Base-by-base conservation (phyloP, 2,329 filamentous ascomycete species). In the Fusarium chaquense region DNA sequence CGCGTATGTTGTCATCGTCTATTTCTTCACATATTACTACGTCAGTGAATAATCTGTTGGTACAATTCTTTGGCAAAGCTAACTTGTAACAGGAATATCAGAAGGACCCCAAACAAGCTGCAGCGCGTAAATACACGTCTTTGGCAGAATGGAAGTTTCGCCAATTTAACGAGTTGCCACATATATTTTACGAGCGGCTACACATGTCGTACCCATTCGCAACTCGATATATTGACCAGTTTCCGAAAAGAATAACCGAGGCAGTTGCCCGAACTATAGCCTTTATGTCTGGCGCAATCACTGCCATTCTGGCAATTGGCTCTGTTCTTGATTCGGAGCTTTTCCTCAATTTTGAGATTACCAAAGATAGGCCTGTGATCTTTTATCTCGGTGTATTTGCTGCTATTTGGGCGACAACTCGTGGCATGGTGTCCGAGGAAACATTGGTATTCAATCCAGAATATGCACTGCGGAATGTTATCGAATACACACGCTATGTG, bases 61-160 rank as follows among this genome's bases (percentile, higher is more conserved):
- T 15, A 13, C 28, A 11, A 4, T 15, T 33, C 9, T 11, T 15
- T 15, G 11, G 30, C 24, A 30, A 18, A 32, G 26, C 64, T 73
- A 52, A 73, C 47, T 7, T 9, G 22, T 12, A 44, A 5, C 64
- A 93, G 91, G 95, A 99, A 83, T 98, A 97, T 76, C 94, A 97
- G 80, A 97, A 94, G 76, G 97, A 98, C 67, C 95, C 93, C 1
- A 90, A 94, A 67, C 87, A 97, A 38, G 92, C 93, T n/a, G 91
- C 93, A 11, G 78, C 80, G 18, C 90, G 96, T 41, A 91, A 94
- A 70, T 99, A 98, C 77, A 98, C 95, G 0, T 93, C 94, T 2
- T 87, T 97, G 52, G 96, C 96, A 0, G 92, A 97, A 78, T 99
- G 96, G 96, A 98, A 98, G 75, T 98, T 99, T 69, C 91, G 96